Evolutionary conservation across 805 yeast genomes (phyloP), one percentile per base, ranked within the genome.

Genomic region (Saccharomycopsis fermentans): DNA sequence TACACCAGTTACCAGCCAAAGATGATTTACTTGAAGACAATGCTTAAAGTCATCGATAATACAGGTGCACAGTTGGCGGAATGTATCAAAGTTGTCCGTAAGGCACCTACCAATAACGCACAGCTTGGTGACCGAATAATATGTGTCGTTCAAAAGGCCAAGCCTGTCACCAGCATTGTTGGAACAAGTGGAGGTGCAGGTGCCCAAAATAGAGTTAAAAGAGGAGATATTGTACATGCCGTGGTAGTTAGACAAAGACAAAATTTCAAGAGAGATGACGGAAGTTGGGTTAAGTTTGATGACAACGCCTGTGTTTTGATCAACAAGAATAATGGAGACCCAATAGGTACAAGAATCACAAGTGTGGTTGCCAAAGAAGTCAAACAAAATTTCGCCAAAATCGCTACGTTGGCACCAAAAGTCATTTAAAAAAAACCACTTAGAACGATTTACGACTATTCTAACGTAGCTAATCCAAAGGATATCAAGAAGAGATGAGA

Each of bases 221-320:
- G 94, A 74, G 96, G 97, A 65, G 99, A 94, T 69, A 89, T 94
- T 57, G 86, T 94, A 60, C 92, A 95, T 68, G 99, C 97, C 3
- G 92, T 94, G 34, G 87, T 94, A 50, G 97, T 91, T 19, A 84
- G 99, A 72, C 90, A 97, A 0, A 90, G 85, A 73, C 90, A 90
- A 63, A 81, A 82, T 57, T 81, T 81, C 62, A 78, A 79, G 66
- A 82, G 99, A 69, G 79, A 84, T 2, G 98, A 94, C 70, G 99
- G 99, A 2, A 79, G 96, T 1, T 82, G 82, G 24, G 79, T 94
- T 32, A 77, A 87, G 65, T 94, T 94, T 70, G 97, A 91, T 70
- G 99, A 94, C 73, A 94, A 92, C 71, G 99, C 99, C 1, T 91
- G 98, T 74, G 98, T 94, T 36, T 78, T 94, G 67, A 81, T 92